Percentiles rank a stretch among this genome's conserved stretches.
phyloP scores from a whole-genome alignment of 176 grass and related monocot genomes.

The Aegilops sharonensis region DNA sequence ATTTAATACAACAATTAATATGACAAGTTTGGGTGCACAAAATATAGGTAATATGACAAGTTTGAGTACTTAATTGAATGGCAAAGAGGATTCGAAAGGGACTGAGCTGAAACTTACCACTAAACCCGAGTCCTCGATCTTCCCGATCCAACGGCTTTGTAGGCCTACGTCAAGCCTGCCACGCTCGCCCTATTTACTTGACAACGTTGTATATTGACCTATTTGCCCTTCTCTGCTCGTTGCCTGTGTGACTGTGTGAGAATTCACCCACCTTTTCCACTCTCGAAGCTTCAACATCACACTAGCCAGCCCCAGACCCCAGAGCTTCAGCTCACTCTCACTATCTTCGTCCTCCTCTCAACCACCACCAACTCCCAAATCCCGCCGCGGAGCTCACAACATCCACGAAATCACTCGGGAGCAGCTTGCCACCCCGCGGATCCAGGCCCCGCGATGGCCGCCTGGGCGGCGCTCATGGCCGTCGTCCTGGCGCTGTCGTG shows the following conservation, averaged over 20 bases:
- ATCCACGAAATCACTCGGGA: not conserved
- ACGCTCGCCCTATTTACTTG: not conserved
- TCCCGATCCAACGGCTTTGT: not conserved
- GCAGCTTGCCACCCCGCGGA: not conserved
- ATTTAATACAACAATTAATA: too few species aligned
- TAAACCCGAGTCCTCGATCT: not conserved
- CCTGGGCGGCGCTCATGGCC: not conserved
- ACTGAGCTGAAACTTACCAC: too few species aligned
- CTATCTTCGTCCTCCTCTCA: not conserved
- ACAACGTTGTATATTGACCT: not conserved
- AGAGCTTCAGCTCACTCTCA: not conserved
- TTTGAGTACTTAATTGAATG: too few species aligned
- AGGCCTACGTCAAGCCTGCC: not conserved
- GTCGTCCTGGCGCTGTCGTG: not conserved
- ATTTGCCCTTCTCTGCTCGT: not conserved
- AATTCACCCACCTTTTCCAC: not conserved
- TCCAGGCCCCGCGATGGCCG: not conserved
- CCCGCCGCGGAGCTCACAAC: not conserved
- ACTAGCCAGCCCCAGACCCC: not conserved
- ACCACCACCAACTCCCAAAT: conserved; percentile 10
- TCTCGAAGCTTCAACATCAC: not conserved
- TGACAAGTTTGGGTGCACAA: too few species aligned
- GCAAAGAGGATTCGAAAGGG: too few species aligned
- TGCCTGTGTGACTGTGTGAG: not conserved
- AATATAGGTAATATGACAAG: too few species aligned